Evolutionary conservation across 306 rosid species (phyloP).

Genomic region (Acacia melanoxylon): DNA sequence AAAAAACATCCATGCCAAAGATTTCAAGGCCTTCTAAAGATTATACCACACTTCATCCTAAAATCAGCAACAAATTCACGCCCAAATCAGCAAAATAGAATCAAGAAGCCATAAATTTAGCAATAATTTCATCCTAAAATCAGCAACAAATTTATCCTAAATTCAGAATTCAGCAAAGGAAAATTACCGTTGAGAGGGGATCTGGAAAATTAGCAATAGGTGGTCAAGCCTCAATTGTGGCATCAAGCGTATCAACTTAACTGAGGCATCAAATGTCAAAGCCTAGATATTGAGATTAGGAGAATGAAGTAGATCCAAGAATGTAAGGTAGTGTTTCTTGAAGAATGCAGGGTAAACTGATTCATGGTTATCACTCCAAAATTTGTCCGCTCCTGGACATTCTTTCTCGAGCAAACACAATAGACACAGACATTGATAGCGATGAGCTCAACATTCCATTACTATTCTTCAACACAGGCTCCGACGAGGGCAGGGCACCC

Average conservation of each 20-base stretch:
- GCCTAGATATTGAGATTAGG: not conserved
- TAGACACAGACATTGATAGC: no score
- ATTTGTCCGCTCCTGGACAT: not conserved
- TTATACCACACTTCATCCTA: no score
- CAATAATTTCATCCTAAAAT: no score
- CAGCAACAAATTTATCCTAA: no score
- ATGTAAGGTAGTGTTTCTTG: fast-evolving
- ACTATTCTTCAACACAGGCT: no score
- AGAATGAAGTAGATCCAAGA: not conserved
- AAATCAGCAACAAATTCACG: no score
- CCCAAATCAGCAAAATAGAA: no score
- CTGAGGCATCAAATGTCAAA: not conserved
- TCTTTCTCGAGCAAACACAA: not conserved
- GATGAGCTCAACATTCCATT: no score
- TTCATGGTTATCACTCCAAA: slow-evolving; percentile 3
- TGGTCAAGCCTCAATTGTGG: not conserved
- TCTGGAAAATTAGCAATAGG: not conserved
- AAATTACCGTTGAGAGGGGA: no score
- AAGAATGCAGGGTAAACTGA: not conserved
- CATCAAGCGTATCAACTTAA: not conserved
- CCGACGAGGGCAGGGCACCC: no score
- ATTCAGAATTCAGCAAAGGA: no score
- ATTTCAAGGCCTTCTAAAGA: not conserved
- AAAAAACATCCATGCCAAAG: not conserved
- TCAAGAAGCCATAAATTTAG: no score